Evolutionary conservation across 768 basidiomycete genomes (phyloP).

Genomic region (Austroboletus eburneus): DNA sequence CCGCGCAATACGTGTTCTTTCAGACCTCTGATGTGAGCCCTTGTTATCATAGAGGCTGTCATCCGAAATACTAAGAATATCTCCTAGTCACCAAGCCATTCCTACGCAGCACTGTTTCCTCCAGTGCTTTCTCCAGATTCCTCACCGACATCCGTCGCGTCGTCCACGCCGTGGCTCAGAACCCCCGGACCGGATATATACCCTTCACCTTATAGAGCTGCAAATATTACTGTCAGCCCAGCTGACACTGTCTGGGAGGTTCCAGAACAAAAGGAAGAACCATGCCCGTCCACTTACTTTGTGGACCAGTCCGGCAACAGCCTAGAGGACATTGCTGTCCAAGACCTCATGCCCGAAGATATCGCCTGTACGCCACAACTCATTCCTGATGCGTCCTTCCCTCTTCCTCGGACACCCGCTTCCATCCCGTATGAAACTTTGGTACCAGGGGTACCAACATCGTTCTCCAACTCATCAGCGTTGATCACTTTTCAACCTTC

Average conservation of each 20-base stretch:
- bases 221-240: neutral
- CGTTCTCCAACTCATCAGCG: neutral
- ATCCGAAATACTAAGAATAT: conserved; percentile 1
- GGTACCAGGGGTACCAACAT: neutral
- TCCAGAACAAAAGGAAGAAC: neutral
- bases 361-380: conserved; percentile 13
- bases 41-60: too few relatives aligned
- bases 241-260: conserved; percentile 1
- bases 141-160: conserved; percentile 21
- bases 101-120: conserved; percentile 2
- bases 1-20: neutral
- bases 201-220: neutral
- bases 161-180: conserved; percentile 18
- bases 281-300: neutral
- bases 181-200: conserved; percentile 18
- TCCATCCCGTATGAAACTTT: neutral
- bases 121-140: conserved; percentile 23
- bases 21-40: conserved; percentile 9
- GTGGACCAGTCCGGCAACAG: conserved; percentile 12
- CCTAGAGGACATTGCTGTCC: conserved; percentile 10
- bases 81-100: neutral
- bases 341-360: conserved; percentile 18
- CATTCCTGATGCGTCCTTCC: neutral
- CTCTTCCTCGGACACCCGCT: neutral
- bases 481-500: neutral